phyloP scores from a whole-genome alignment of 1,284 basidiomycete species.

The Cryptococcus depauperatus region DNA sequence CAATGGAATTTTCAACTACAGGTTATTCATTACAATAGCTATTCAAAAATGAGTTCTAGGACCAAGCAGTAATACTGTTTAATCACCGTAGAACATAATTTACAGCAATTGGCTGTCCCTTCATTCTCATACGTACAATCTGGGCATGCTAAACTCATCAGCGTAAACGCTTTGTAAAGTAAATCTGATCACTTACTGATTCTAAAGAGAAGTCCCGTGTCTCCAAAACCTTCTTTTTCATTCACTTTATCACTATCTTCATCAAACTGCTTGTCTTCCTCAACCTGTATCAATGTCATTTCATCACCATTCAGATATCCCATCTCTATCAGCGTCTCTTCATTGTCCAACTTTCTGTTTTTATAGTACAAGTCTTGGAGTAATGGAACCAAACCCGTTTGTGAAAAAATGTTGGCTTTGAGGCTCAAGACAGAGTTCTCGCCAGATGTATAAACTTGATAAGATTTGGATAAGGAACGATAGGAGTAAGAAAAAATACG shows the following conservation, averaged over 20 bases:
- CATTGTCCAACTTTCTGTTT: slow-evolving; percentile 17
- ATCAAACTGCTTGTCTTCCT: slow-evolving; percentile 19
- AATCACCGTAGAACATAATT: slow-evolving; percentile 16
- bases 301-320: slow-evolving; percentile 22
- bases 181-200: too few relatives aligned
- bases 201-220: slow-evolving; percentile 27
- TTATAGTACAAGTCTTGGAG: slow-evolving; percentile 22
- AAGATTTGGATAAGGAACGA: too few relatives aligned
- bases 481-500: too few relatives aligned
- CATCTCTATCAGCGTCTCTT: slow-evolving; percentile 25
- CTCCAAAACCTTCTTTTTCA: slow-evolving; percentile 32
- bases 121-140: slow-evolving; percentile 26
- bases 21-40: too few relatives aligned
- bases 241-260: slow-evolving; percentile 8
- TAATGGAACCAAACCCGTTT: slow-evolving; percentile 22
- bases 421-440: slow-evolving; percentile 27
- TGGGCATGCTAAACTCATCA: slow-evolving; percentile 24
- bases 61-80: neutral
- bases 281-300: slow-evolving; percentile 20
- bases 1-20: too few relatives aligned
- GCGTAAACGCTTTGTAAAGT: too few relatives aligned
- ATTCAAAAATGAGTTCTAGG: too few relatives aligned
- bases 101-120: slow-evolving; percentile 12
- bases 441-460: too few relatives aligned
- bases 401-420: slow-evolving; percentile 22